A percentile compares a stretch with the other conserved stretches of the same genome.
Conservation (phyloP, 2,329 filamentous ascomycete genomes). For the Fusarium lyarnte region DNA sequence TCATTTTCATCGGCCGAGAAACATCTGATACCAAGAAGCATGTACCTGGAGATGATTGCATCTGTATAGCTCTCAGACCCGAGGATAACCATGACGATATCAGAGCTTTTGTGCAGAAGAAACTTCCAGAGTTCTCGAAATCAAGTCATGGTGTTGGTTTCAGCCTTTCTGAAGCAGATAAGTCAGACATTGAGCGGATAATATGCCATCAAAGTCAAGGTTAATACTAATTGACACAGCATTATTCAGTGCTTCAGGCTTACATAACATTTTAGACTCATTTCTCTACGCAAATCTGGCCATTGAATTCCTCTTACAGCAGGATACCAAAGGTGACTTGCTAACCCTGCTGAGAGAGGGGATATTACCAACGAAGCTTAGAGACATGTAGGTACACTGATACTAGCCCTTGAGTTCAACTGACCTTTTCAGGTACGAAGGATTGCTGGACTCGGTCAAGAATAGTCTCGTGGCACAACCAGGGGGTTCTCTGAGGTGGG, state of each 20-base stretch:
- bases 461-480: rapidly evolving
- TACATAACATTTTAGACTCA: rapidly evolving
- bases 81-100: slow-evolving; percentile 4
- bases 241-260: rapidly evolving
- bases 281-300: slow-evolving; percentile 3
- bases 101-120: neutral
- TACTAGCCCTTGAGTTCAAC: rapidly evolving
- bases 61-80: rapidly evolving
- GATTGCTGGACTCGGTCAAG: neutral
- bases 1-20: slow-evolving; percentile 2
- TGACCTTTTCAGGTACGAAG: neutral
- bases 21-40: neutral
- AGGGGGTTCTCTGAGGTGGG: neutral
- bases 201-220: slow-evolving; percentile 1
- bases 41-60: neutral
- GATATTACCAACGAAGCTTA: neutral
- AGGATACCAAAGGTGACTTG: neutral
- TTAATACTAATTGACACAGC: rapidly evolving
- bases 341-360: rapidly evolving
- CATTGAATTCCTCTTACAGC: neutral
- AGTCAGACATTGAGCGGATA: neutral
- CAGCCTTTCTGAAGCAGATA: neutral
- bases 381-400: neutral
- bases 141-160: neutral
- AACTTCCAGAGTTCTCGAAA: neutral